phyloP scores from a whole-genome alignment of 2,329 filamentous ascomycete genomes.

The Shiraia bambusicola region DNA sequence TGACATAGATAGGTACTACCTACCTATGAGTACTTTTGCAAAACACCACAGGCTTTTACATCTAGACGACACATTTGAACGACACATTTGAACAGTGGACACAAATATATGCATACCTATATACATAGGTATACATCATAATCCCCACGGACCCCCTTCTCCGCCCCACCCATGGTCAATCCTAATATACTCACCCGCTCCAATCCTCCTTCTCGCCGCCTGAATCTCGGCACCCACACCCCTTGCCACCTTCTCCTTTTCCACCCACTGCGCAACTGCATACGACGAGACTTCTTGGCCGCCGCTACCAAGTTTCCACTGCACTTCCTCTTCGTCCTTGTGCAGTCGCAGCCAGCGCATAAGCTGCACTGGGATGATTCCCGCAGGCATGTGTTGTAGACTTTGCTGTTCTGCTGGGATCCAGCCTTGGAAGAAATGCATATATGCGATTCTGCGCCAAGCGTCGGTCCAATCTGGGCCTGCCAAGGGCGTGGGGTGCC shows the following conservation, averaged over 20 bases:
- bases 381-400: slow-evolving; percentile 40
- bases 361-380: slow-evolving; percentile 36
- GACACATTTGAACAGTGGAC: too few species aligned
- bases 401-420: slow-evolving; percentile 38
- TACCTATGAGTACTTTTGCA: too few species aligned
- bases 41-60: too few species aligned
- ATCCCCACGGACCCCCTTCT: background rate
- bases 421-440: slow-evolving; percentile 50
- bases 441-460: slow-evolving; percentile 48
- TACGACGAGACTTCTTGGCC: too few species aligned
- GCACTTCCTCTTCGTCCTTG: slow-evolving; percentile 18
- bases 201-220: slow-evolving; percentile 23
- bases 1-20: too few species aligned
- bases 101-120: too few species aligned
- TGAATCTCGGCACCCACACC: slow-evolving; percentile 37
- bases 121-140: too few species aligned
- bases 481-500: slow-evolving; percentile 11
- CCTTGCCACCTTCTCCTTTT: slow-evolving; percentile 41
- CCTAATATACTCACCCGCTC: slow-evolving; percentile 32
- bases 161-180: slow-evolving; percentile 43
- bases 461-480: slow-evolving; percentile 44
- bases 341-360: slow-evolving; percentile 41
- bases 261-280: too few species aligned
- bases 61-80: too few species aligned
- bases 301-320: slow-evolving; percentile 23